Conservation (phyloP, 1,139 yeast species). For the Kodamaea anthophila region DNA sequence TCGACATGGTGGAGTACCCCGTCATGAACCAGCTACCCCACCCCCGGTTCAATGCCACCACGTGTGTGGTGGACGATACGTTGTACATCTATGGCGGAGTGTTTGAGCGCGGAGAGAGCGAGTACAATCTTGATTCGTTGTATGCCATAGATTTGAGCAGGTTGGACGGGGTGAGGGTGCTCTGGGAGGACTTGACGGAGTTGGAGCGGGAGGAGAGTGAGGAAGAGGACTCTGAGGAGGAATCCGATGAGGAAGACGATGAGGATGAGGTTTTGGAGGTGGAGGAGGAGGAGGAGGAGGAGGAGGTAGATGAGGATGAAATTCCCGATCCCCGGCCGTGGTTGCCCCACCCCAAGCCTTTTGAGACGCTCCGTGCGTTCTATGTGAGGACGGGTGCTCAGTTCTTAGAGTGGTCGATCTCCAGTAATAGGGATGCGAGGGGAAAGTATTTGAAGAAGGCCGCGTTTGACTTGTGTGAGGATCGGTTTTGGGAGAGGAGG, state of each 20-base stretch:
- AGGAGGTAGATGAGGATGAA: constrained; percentile 59
- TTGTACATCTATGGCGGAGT: constrained; percentile 89
- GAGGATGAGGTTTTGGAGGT: constrained; percentile 49
- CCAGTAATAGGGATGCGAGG: constrained; percentile 77
- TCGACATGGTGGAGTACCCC: constrained; percentile 42
- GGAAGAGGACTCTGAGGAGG: constrained; percentile 58
- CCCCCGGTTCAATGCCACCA: constrained; percentile 79
- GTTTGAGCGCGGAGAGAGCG: constrained; percentile 84
- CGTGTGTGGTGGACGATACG: constrained; percentile 80
- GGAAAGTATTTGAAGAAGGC: constrained; percentile 87
- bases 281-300: constrained; percentile 51
- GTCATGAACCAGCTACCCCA: constrained; percentile 68
- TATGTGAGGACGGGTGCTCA: constrained; percentile 82
- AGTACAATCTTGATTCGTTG: constrained; percentile 76
- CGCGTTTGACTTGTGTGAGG: constrained; percentile 87
- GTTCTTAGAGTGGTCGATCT: constrained; percentile 88
- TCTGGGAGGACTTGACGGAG: constrained; percentile 79
- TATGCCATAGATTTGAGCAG: constrained; percentile 82
- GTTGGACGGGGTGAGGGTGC: constrained; percentile 80
- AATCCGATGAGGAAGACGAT: constrained; percentile 59
- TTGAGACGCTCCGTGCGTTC: constrained; percentile 76
- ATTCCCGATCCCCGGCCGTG: constrained; percentile 91
- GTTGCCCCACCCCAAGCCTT: constrained; percentile 97
- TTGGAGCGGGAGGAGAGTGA: constrained; percentile 53
- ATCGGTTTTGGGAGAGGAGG: constrained; percentile 98